Conservation (phyloP, 2,329 filamentous ascomycete genomes). For the Fusarium sp. region DNA sequence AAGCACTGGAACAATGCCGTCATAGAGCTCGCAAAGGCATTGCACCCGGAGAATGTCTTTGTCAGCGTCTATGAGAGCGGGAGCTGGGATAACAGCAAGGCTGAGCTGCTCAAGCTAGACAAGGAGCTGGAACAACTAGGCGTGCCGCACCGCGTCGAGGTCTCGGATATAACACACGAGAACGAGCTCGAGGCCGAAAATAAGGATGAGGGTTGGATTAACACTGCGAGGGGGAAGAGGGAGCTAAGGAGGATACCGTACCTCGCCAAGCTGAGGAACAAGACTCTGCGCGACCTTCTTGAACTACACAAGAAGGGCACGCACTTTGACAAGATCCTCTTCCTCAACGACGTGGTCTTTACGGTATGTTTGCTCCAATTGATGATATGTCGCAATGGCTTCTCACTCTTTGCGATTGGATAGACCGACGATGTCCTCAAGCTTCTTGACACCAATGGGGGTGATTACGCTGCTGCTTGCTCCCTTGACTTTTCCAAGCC, state of each 20-base stretch:
- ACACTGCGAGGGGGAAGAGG: conserved; percentile 63
- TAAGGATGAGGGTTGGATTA: conserved; percentile 70
- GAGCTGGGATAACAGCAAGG: conserved; percentile 76
- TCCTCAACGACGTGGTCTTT: conserved; percentile 74
- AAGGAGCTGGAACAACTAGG: conserved; percentile 62
- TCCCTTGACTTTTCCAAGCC: conserved; percentile 69
- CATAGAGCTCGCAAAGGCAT: conserved; percentile 64
- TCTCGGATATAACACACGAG: conserved; percentile 70
- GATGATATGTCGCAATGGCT: background rate
- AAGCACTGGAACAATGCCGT: conserved; percentile 73
- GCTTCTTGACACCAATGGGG: conserved; percentile 68
- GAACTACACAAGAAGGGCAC: conserved; percentile 62
- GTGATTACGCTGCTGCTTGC: conserved; percentile 72
- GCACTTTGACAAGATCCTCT: conserved; percentile 70
- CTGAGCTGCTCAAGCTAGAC: conserved; percentile 69
- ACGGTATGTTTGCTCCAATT: conserved; percentile 55
- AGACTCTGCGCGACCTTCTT: conserved; percentile 69
- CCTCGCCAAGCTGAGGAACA: conserved; percentile 73
- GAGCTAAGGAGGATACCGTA: conserved; percentile 77
- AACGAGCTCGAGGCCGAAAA: conserved; percentile 64
- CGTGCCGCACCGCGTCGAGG: conserved; percentile 66
- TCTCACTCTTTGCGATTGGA: conserved; percentile 5
- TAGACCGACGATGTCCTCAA: conserved; percentile 67
- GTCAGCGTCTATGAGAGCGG: conserved; percentile 77
- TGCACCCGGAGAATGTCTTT: conserved; percentile 75